phyloP scores from a whole-genome alignment of 2,329 filamentous ascomycete genomes.

The Eurotiales sp. region DNA sequence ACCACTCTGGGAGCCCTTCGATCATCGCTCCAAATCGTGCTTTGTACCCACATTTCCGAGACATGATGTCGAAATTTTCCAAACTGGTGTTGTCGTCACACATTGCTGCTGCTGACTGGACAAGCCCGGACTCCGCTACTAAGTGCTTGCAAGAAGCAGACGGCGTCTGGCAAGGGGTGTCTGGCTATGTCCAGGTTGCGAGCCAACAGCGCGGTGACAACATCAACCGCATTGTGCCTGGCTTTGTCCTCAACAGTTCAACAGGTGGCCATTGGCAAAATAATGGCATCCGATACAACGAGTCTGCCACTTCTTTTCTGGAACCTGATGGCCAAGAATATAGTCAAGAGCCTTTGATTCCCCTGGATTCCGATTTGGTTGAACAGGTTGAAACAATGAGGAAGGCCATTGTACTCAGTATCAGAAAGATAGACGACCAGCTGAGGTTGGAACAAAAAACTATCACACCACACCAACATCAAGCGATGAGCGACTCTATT shows the following conservation, averaged over 20 bases:
- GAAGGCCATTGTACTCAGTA: constrained; percentile 76
- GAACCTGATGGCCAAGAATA: constrained; percentile 82
- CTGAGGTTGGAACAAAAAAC: constrained; percentile 75
- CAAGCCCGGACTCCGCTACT: constrained; percentile 85
- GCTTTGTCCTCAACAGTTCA: constrained; percentile 82
- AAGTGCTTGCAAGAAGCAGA: constrained; percentile 98
- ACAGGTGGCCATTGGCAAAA: constrained; percentile 83
- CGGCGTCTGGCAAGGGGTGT: constrained; percentile 87
- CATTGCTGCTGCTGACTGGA: constrained; percentile 94
- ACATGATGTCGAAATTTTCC: constrained; percentile 99
- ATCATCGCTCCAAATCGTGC: constrained; percentile 98
- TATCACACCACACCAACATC: constrained; percentile 72
- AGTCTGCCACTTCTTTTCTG: constrained; percentile 68
- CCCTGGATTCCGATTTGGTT: constrained; percentile 72
- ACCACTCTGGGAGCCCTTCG: constrained; percentile 97
- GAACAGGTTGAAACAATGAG: constrained; percentile 84
- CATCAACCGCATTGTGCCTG: constrained; percentile 86
- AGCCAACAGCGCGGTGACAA: constrained; percentile 89
- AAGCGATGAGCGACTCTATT: constrained; percentile 74
- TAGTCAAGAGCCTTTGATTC: constrained; percentile 64
- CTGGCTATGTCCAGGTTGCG: constrained; percentile 93
- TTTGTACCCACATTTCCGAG: constrained; percentile 91
- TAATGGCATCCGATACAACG: constrained; percentile 59
- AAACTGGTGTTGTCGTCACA: constrained; percentile 97
- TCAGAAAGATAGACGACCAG: constrained; percentile 82